Evolutionary conservation across 2,329 filamentous ascomycete genomes (phyloP).

Genomic region (Trichoderma citrinoviride): DNA sequence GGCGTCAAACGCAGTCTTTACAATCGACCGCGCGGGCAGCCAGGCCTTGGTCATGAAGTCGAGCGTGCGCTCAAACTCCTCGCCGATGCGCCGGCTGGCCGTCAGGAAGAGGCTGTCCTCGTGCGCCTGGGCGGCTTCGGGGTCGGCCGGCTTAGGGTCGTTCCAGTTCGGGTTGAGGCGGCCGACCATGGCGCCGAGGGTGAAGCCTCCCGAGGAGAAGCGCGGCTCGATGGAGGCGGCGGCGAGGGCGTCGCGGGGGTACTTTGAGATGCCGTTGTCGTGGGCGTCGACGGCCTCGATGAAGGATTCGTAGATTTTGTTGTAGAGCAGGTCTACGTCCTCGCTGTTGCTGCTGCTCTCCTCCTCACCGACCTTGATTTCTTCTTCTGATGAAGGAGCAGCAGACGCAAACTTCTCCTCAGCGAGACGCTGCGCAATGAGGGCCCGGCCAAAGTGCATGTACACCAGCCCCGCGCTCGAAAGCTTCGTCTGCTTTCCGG

Average conservation of each 20-base stretch:
- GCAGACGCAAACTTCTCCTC: too few relatives aligned
- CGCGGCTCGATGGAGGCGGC: slow-evolving; percentile 74
- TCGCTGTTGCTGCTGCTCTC: slow-evolving; percentile 45
- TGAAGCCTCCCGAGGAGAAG: slow-evolving; percentile 80
- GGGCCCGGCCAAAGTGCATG: slow-evolving; percentile 86
- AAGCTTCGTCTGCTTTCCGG: slow-evolving; percentile 79
- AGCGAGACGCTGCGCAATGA: slow-evolving; percentile 60
- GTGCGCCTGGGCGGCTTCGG: slow-evolving; percentile 58
- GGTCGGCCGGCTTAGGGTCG: slow-evolving; percentile 55
- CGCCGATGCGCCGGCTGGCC: slow-evolving; percentile 81
- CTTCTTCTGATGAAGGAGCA: too few relatives aligned
- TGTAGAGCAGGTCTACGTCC: slow-evolving; percentile 73
- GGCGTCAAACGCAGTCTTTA: slow-evolving; percentile 70
- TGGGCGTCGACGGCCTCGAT: slow-evolving; percentile 96
- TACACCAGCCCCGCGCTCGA: slow-evolving; percentile 93
- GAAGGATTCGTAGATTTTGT: slow-evolving; percentile 89
- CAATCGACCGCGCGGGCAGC: slow-evolving; percentile 81
- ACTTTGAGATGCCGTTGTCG: slow-evolving; percentile 88
- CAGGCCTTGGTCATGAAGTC: slow-evolving; percentile 73
- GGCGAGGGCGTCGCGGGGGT: slow-evolving; percentile 68
- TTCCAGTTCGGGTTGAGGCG: slow-evolving; percentile 81
- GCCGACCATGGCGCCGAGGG: slow-evolving; percentile 77
- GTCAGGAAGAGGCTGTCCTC: slow-evolving; percentile 78
- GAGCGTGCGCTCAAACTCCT: slow-evolving; percentile 80
- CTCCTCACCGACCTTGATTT: slow-evolving; percentile 42